These are phyloP conservation scores for Solanum chiquidenum DNA, from an alignment of 257 asterid genomes.

Conservation along the genomic window DNA sequence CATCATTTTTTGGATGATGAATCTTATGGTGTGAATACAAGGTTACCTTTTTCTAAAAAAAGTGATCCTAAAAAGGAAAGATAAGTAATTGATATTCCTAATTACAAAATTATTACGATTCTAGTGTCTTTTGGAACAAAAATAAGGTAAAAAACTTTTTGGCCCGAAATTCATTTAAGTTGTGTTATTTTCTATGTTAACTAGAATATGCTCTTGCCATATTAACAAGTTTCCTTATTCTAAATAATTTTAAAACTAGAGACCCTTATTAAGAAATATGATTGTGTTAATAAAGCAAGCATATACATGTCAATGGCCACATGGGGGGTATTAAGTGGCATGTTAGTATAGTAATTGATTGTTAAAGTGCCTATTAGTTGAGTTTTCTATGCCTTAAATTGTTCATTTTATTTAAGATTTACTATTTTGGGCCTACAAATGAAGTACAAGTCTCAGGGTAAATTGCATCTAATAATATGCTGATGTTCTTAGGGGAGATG, in stretches of 20 bases:
- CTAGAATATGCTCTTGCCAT: neutral
- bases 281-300: neutral
- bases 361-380: neutral
- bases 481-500: constrained; percentile 40
- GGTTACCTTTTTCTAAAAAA: neutral
- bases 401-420: neutral
- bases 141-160: neutral
- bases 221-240: neutral
- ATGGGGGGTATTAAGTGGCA: neutral
- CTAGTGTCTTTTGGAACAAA: neutral
- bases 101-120: neutral
- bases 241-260: neutral
- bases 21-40: neutral
- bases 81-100: neutral
- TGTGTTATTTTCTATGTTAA: neutral
- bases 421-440: neutral
- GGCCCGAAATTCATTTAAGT: neutral
- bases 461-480: neutral
- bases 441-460: neutral
- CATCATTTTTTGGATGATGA: neutral
- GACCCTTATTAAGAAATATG: neutral
- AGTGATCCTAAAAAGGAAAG: neutral
- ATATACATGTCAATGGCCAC: neutral
- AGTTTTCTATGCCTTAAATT: neutral
- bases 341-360: neutral